These are phyloP conservation scores for Solanum sitiens DNA, from an alignment of 257 asterid species.

Conservation along the genomic window DNA sequence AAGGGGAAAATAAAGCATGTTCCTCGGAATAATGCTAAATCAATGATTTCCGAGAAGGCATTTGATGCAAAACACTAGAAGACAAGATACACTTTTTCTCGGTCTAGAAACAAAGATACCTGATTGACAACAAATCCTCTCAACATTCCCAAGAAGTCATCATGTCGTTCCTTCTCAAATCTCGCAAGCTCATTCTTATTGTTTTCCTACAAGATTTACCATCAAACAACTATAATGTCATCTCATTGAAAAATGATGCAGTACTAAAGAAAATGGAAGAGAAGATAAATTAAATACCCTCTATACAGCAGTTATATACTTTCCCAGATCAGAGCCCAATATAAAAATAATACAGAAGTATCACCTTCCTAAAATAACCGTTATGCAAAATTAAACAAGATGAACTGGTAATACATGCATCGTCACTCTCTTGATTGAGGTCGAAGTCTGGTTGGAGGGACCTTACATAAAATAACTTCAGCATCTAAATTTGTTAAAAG, in stretches of 20 bases:
- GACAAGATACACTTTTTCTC: neutral
- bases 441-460: neutral
- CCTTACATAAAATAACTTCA: neutral
- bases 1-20: neutral
- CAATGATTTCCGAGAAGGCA: neutral
- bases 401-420: neutral
- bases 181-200: conserved; percentile 84
- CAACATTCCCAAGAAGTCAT: conserved; percentile 81
- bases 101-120: conserved; percentile 27
- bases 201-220: conserved; percentile 55
- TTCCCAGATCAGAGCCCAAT: neutral
- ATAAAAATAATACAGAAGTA: neutral
- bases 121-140: conserved; percentile 91
- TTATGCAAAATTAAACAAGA: neutral
- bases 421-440: neutral
- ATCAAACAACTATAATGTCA: neutral
- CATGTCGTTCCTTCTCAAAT: conserved; percentile 73
- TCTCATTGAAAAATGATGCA: neutral
- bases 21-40: neutral
- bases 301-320: neutral
- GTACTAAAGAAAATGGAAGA: neutral
- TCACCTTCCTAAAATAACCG: neutral
- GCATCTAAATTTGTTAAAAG: neutral
- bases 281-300: neutral
- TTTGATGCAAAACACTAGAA: neutral